phyloP scores from a whole-genome alignment of 306 rosid species.

The Luffa acutangula region DNA sequence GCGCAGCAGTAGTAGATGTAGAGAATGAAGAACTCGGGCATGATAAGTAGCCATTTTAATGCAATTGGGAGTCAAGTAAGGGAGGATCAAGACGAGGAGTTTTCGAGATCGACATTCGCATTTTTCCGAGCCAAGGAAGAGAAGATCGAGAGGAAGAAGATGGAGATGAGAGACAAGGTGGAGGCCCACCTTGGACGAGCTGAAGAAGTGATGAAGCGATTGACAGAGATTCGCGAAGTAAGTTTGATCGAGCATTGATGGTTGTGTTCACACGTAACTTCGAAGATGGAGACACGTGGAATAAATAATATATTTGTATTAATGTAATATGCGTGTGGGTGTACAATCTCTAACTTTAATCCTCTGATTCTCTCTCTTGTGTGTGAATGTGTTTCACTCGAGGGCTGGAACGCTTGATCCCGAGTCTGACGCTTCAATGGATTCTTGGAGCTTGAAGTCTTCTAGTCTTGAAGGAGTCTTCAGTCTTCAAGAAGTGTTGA shows the following conservation, averaged over 20 bases:
- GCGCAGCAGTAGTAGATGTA: constrained; percentile 6
- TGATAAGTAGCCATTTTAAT: constrained; percentile 13
- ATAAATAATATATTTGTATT: no score
- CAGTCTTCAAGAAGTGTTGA: no score
- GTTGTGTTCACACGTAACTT: no score
- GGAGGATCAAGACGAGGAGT: constrained; percentile 73
- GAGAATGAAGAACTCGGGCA: constrained; percentile 43
- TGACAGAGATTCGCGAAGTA: constrained; percentile 88
- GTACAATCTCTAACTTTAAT: no score
- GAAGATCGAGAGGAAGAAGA: constrained; percentile 77
- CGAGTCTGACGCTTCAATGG: no score
- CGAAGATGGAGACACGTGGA: no score
- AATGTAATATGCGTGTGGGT: no score
- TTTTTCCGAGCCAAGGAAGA: constrained; percentile 73
- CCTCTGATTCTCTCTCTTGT: no score
- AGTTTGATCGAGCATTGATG: background rate
- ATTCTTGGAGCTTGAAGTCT: no score
- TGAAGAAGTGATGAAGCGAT: constrained; percentile 61
- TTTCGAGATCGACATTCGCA: constrained; percentile 64
- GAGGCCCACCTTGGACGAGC: constrained; percentile 62
- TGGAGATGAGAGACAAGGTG: constrained; percentile 76
- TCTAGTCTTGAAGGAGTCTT: no score
- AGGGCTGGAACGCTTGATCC: no score
- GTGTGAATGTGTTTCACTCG: no score
- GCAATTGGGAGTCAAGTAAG: constrained; percentile 37